Evolutionary conservation across 2,329 filamentous ascomycete species (phyloP), one percentile per base, ranked within the genome.

Genomic region (Penicillium palitans): DNA sequence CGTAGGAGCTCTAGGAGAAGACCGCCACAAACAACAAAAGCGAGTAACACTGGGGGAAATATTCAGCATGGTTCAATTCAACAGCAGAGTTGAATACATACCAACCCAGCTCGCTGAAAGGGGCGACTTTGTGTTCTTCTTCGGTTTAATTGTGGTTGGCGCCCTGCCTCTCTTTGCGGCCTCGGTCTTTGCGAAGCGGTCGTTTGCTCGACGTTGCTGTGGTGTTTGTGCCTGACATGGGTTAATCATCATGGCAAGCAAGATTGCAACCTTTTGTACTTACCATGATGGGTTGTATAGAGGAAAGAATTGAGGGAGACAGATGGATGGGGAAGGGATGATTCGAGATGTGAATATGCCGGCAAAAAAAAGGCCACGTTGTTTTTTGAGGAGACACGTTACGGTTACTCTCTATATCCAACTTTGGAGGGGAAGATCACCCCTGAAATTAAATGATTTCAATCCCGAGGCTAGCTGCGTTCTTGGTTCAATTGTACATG

Each of bases 1-100:
- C 80, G 76, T 21, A 86, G 61, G 12, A 86, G 68, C 69, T 87
- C 84, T 65, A 87, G 83, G 40, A 86, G 66, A 21, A 87, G 67
- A 25, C 85, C 85, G 41, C 85, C 86, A 68, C 82, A 83, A 48
- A 88, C 78, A 54, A 87, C 82, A 71, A 88, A 88, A n/a, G 81
- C 80, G 52, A 88, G 79, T 35, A 87, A 59, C 50, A 83, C 85
- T 87, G 50, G 48, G 48, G 39, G n/a, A 41, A 42, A 9, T 17
- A 12, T 39, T 71, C 57, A 68, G 65, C 47, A 51, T 47, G 9
- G 42, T 9, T 6, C 10, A 8, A 42, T 25, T 29, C 55, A 8
- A n/a, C 19, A 15, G 21, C 19, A 2, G 4, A 31, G n/a, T 52
- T 13, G 10, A 21, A 24, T 35, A 81, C 84, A 56, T 81, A 88